phyloP scores from a whole-genome alignment of 2,329 filamentous ascomycete genomes.

The Pseudocercospora pini-densiflorae region DNA sequence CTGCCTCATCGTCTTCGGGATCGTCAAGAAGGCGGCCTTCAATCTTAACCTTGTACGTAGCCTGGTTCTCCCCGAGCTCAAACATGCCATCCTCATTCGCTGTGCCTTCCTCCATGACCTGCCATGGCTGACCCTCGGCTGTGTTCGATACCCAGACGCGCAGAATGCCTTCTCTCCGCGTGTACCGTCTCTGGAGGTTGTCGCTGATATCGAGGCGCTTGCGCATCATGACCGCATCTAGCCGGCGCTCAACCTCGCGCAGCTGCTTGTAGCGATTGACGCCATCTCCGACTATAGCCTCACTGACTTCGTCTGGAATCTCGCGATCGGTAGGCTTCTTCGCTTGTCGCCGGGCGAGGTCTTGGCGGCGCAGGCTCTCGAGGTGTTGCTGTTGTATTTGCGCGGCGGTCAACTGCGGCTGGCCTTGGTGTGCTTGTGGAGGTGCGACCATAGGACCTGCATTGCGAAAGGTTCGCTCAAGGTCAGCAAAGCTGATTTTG shows the following conservation, averaged over 20 bases:
- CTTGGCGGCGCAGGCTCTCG: constrained; percentile 49
- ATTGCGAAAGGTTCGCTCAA: constrained; percentile 51
- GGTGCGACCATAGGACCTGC: constrained; percentile 47
- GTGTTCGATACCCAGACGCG: constrained; percentile 96
- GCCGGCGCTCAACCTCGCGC: constrained; percentile 81
- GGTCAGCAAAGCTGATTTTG: constrained; percentile 55
- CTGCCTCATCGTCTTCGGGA: constrained; percentile 56
- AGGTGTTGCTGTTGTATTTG: constrained; percentile 53
- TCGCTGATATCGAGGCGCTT: constrained; percentile 93
- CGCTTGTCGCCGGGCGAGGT: constrained; percentile 74
- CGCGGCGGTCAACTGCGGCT: constrained; percentile 55
- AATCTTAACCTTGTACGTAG: constrained; percentile 88
- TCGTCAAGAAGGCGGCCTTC: constrained; percentile 78
- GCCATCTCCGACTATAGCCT: constrained; percentile 80
- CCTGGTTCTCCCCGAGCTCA: constrained; percentile 79
- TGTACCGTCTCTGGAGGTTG: constrained; percentile 66
- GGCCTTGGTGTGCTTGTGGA: constrained; percentile 36
- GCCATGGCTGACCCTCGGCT: constrained; percentile 93
- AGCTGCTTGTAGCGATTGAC: constrained; percentile 81
- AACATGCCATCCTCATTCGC: constrained; percentile 70
- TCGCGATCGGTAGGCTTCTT: constrained; percentile 94
- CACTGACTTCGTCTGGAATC: constrained; percentile 80
- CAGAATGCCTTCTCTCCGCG: constrained; percentile 69
- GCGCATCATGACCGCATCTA: constrained; percentile 92
- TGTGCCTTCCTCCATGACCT: constrained; percentile 58